phyloP scores from a whole-genome alignment of 2,329 filamentous ascomycete genomes.

The Falciphora oryzae region DNA sequence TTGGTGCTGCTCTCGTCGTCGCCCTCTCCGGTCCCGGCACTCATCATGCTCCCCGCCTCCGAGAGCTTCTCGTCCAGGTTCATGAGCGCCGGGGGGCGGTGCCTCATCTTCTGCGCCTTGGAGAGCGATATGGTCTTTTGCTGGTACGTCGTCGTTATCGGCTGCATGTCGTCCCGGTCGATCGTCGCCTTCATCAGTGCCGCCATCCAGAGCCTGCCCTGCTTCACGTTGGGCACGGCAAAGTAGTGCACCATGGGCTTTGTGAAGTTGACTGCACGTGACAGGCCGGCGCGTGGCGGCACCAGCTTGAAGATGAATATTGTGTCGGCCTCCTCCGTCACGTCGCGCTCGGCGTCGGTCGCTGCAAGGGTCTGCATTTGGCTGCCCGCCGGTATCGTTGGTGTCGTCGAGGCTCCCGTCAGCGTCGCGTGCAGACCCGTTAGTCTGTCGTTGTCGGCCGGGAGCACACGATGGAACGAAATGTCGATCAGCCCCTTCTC shows the following conservation, averaged over 20 bases:
- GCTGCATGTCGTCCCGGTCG: constrained; percentile 75
- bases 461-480: constrained; percentile 92
- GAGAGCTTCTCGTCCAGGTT: constrained; percentile 48
- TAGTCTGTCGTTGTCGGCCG: constrained; percentile 84
- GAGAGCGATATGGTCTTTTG: constrained; percentile 92
- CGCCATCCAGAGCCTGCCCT: constrained; percentile 95
- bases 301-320: constrained; percentile 99
- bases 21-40: constrained; percentile 12
- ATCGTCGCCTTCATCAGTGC: constrained; percentile 99
- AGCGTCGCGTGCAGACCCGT: constrained; percentile 88
- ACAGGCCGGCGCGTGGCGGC: constrained; percentile 79
- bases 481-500: constrained; percentile 97
- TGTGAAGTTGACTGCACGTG: constrained; percentile 91
- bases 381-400: constrained; percentile 46
- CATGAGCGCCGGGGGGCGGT: constrained; percentile 86
- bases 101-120: constrained; percentile 81
- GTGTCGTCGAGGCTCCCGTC: constrained; percentile 72
- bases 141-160: constrained; percentile 87
- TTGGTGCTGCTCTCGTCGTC: constrained; percentile 14
- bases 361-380: constrained; percentile 39
- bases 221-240: constrained; percentile 82
- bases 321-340: constrained; percentile 41
- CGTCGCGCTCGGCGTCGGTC: constrained; percentile 43
- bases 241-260: constrained; percentile 98
- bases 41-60: constrained; percentile 14